Conservation (phyloP, 768 basidiomycete species). For the Imleria badia region DNA sequence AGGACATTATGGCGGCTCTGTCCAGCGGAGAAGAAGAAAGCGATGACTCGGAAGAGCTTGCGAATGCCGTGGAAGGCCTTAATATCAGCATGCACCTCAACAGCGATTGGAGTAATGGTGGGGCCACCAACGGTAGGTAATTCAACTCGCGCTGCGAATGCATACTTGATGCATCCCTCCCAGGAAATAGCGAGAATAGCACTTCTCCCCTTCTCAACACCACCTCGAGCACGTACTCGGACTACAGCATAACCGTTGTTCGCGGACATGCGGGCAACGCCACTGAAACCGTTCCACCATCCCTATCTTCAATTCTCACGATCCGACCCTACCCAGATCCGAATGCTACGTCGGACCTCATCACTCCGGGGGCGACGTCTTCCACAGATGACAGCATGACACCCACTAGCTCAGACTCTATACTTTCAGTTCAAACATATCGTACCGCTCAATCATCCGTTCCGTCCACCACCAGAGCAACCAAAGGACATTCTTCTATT, state of each 20-base stretch:
- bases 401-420: conserved; percentile 44
- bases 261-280: conserved; percentile 45
- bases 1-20: conserved; percentile 34
- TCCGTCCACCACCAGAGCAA: conserved; percentile 61
- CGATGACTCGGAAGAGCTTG: conserved; percentile 60
- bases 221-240: conserved; percentile 45
- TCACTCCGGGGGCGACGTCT: conserved; percentile 37
- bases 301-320: conserved; percentile 72
- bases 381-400: conserved; percentile 33
- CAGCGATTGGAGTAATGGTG: conserved; percentile 42
- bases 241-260: conserved; percentile 73
- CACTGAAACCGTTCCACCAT: conserved; percentile 44
- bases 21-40: conserved; percentile 59
- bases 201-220: conserved; percentile 55
- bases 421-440: conserved; percentile 59
- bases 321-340: conserved; percentile 57
- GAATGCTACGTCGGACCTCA: conserved; percentile 41
- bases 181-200: conserved; percentile 43
- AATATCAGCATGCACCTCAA: conserved; percentile 48
- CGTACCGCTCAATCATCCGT: conserved; percentile 56
- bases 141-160: conserved; percentile 3
- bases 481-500: conserved; percentile 75
- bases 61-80: conserved; percentile 56
- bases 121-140: conserved; percentile 35
- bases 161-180: conserved; percentile 13